Evolutionary conservation across 106 monocot genomes (phyloP).

Genomic region (Dendrobium huoshanense): DNA sequence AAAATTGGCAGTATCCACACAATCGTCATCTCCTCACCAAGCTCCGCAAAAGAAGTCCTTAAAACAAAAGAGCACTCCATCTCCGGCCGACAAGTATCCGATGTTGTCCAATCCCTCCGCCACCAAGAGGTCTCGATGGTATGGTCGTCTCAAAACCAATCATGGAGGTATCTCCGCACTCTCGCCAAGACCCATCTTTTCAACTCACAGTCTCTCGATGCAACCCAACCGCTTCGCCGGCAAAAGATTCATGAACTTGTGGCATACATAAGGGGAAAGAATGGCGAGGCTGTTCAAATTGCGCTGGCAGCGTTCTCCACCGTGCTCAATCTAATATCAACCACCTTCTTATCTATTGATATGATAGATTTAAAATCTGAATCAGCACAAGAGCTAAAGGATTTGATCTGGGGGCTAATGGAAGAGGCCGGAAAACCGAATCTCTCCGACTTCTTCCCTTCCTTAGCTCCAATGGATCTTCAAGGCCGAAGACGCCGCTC

Average conservation of each 20-base stretch:
- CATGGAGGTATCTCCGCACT: background rate
- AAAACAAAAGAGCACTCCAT: too few species aligned
- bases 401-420: background rate
- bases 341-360: constrained; percentile 19
- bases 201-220: too few species aligned
- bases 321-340: constrained; percentile 9
- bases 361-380: constrained; percentile 4
- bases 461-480: constrained; percentile 5
- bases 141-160: background rate
- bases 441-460: constrained; percentile 9
- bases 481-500: constrained; percentile 4
- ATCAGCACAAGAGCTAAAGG: constrained; percentile 12
- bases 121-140: background rate
- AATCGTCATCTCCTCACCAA: too few species aligned
- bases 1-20: too few species aligned
- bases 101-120: background rate
- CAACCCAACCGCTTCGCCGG: too few species aligned
- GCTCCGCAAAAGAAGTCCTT: too few species aligned
- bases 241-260: too few species aligned
- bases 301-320: too few species aligned
- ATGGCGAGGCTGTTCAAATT: too few species aligned
- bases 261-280: too few species aligned
- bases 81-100: too few species aligned
- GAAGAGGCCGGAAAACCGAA: constrained; percentile 1
- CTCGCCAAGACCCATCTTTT: background rate